Evolutionary conservation across 1,139 yeast genomes (phyloP), one percentile per base, ranked within the genome.

Genomic region (Zygosaccharomyces pseudobailii): DNA sequence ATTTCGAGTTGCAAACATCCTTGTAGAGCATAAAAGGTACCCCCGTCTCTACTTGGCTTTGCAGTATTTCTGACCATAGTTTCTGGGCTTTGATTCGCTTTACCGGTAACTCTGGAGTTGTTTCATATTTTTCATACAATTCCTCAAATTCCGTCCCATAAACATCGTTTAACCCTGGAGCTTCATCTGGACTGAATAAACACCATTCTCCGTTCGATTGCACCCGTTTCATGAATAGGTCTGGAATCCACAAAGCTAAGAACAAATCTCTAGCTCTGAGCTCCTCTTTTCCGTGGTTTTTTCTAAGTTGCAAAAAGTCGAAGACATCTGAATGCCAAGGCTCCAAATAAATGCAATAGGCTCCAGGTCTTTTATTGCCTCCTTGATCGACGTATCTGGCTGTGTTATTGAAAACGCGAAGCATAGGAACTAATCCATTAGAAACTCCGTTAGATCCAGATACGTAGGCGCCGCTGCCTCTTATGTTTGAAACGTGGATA

Each of bases 321-420:
- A 85, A 82, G 42, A 87, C 76, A 65, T 87, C 96, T 23, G 85
- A 79, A 65, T 87, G 96, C 96, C 96, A 87, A 52, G 96, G 95
- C 71, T 87, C 96, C 49, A 87, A 72, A 67, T 87, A 87, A 45
- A 87, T 72, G 38, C 95, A 95, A 68, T 87, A 84, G 5, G 95
- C 96, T 59, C 96, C 96, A 3, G 96, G 96, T 63, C 96, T 78
- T 69, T 87, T 87, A 71, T 87, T 87, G 55, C 96, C 96, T 62
- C 96, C 96, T 71, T 87, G 96, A 64, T 87, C 96, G 31, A 87
- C 96, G 63, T 87, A 87, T 61, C 96, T 77, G 19, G 96, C 95
- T 36, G 96, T 87, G 68, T 86, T 86, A 71, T 87, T 87, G 72
- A 79, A 87, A 22, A 87, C 96, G 55, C 95, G 78, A 41, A 88